Evolutionary conservation across 2,329 filamentous ascomycete genomes (phyloP).

Genomic region (Fusarium tupiense): DNA sequence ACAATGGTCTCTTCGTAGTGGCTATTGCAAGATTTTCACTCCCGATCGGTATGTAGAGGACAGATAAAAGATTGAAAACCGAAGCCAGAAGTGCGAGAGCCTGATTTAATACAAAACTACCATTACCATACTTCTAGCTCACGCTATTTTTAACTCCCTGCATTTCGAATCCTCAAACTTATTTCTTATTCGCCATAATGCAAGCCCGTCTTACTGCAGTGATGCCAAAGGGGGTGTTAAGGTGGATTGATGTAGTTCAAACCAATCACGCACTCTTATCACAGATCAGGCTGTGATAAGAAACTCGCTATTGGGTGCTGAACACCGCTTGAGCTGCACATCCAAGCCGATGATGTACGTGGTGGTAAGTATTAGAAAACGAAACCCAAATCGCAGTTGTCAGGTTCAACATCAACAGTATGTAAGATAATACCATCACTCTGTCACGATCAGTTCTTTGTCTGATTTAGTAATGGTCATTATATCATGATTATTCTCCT

Average conservation of each 20-base stretch:
- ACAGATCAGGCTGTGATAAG: fast-evolving
- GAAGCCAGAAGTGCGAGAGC: neutral
- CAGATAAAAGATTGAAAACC: neutral
- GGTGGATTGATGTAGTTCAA: neutral
- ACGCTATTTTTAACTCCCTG: neutral
- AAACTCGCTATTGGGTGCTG: fast-evolving
- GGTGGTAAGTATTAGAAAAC: fast-evolving
- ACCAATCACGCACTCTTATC: neutral
- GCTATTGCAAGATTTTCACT: neutral
- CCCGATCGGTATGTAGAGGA: fast-evolving
- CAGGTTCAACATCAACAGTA: fast-evolving
- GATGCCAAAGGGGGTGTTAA: fast-evolving
- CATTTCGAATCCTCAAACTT: fast-evolving
- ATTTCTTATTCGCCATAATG: fast-evolving
- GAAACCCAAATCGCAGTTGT: neutral
- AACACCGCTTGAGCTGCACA: fast-evolving
- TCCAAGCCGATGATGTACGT: neutral
- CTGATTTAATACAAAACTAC: neutral
- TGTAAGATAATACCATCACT: fast-evolving
- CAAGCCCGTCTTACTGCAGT: neutral
- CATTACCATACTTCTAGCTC: fast-evolving
- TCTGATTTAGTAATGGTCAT: neutral
- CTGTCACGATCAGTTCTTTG: fast-evolving
- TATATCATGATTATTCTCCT: fast-evolving
- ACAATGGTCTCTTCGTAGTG: fast-evolving